Percentiles rank a stretch among this genome's conserved stretches.
These are phyloP conservation scores for Cucumis sativus DNA, from an alignment of 306 rosid genomes.

Conservation along the genomic window DNA sequence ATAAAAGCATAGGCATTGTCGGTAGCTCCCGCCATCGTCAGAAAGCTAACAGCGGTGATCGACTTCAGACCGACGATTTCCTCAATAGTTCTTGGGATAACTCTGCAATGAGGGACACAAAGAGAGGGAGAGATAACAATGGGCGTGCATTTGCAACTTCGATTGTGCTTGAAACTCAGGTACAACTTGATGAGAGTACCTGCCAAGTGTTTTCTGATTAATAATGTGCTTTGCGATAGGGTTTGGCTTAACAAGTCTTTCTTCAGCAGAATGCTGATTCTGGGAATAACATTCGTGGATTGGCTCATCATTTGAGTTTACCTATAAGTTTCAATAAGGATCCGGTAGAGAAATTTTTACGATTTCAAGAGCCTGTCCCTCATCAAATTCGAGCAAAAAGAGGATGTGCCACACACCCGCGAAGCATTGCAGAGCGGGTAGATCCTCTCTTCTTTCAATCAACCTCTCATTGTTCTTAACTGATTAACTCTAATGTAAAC, in stretches of 20 bases:
- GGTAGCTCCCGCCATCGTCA: conserved; percentile 18
- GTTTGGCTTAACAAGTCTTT: not conserved
- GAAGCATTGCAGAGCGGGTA: conserved; percentile 95
- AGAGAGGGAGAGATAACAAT: conserved; percentile 38
- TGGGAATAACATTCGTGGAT: conserved; percentile 21
- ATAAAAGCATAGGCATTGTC: conserved; percentile 17
- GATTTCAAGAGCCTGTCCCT: conserved; percentile 50
- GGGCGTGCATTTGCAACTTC: conserved; percentile 41
- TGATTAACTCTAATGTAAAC: not conserved
- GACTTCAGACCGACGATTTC: conserved; percentile 22
- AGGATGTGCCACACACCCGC: conserved; percentile 91
- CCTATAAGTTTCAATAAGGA: conserved; percentile 42
- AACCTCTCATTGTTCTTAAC: not conserved
- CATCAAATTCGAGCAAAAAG: conserved; percentile 79
- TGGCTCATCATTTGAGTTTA: conserved; percentile 65
- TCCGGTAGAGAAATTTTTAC: conserved; percentile 37
- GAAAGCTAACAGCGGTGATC: conserved; percentile 19
- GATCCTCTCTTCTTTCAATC: not conserved
- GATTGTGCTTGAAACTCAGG: conserved; percentile 44
- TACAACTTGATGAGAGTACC: conserved; percentile 3
- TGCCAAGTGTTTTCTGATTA: not conserved
- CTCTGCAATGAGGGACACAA: conserved; percentile 29
- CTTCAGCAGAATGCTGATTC: conserved; percentile 28
- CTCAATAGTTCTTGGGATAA: conserved; percentile 43
- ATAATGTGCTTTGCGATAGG: not conserved